Evolutionary conservation across 345 rosid genomes (phyloP), one percentile per base, ranked within the genome.

Genomic region (Hypericum androsaemum): DNA sequence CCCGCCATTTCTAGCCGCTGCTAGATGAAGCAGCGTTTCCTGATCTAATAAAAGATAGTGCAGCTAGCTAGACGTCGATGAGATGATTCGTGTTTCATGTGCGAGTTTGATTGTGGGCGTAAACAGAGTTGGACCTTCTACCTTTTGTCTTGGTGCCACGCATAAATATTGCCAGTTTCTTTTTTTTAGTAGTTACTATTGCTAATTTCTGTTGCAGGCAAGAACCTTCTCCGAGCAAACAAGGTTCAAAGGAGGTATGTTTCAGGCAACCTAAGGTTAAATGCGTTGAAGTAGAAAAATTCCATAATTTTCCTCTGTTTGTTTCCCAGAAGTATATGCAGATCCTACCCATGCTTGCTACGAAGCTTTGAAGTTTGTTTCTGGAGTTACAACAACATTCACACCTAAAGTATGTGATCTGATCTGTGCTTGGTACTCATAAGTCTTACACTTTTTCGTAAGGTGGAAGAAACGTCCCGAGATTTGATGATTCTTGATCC

Each of bases 311-410:
- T 51, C 5, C 14, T 43, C 54, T 56, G 12, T 57, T 16, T 8
- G 56, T 53, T 14, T 53, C 17, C 53, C 86, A 87, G 98, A 84
- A 78, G 95, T 92, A 8, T 87, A 92, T 69, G 96, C 96, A 49
- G 98, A 92, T 78, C 95, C 94, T 17, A 77, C 54, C 61, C 92
- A 87, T 6, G 71, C 80, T 54, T 78, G 92, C 2, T 92, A 87
- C 3, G 82, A 87, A 54, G 98, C 88, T 10, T 56, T 87, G 7
- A 69, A 72, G 48, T 92, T 87, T 70, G 94, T 76, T 63, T 81
- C 84, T 16, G 98, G 98, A 13, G 77, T 75, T 68, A 15, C 71
- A 39, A 75, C 80, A 51, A 87, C 86, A n/a, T 82, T 90, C 75
- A 84, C 96, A 5, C 96, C 94, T 40, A 76, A 80, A 60, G 96